Base-by-base conservation (phyloP, 768 basidiomycete genomes). In the Crassisporium funariophilum region DNA sequence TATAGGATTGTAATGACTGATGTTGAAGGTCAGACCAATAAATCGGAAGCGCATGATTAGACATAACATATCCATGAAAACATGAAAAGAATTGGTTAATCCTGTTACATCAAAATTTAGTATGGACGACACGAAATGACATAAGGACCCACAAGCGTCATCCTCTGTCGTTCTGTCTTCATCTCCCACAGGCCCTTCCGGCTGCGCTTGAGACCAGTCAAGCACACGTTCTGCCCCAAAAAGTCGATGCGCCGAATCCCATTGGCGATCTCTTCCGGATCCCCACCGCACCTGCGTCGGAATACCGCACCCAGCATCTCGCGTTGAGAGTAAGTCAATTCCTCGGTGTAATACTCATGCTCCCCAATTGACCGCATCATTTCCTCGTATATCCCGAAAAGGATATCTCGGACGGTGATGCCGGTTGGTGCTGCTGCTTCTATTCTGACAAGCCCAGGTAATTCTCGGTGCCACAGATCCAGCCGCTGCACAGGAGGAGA, bases 361-460 rank as follows among this genome's bases (percentile, higher is more conserved):
- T 64, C 57, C 16, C 62, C 52, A 54, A 82, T 74, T 7, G 57
- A 67, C 33, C 52, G 62, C 49, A 52, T 51, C 41, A 82, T 66
- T 22, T 64, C 54, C 29, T 58, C 54, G 37, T 72, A 70, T 35
- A 82, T 60, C 40, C 73, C 73, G 37, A 49, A 44, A 48, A 80
- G 73, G 27, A 83, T 57, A 40, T 82, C 79, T 36, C 63, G 63
- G 5, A 83, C 50, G 10, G 78, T 79, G 46, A 81, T 68, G 19
- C 78, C 80, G 13, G 67, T 46, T 1, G 69, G 66, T 36, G 68
- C 62, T 3, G 64, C 61, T 2, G 77, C 62, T 20, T 50, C 57
- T 25, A 79, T 70, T 33, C 75, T 74, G 54, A 83, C 73, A 50
- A 70, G 75, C 79, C 80, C 81, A 5, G 81, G 81, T 7, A 78